These are phyloP conservation scores for Fusarium buxicola DNA, from an alignment of 2,329 filamentous ascomycete genomes.

Conservation along the genomic window DNA sequence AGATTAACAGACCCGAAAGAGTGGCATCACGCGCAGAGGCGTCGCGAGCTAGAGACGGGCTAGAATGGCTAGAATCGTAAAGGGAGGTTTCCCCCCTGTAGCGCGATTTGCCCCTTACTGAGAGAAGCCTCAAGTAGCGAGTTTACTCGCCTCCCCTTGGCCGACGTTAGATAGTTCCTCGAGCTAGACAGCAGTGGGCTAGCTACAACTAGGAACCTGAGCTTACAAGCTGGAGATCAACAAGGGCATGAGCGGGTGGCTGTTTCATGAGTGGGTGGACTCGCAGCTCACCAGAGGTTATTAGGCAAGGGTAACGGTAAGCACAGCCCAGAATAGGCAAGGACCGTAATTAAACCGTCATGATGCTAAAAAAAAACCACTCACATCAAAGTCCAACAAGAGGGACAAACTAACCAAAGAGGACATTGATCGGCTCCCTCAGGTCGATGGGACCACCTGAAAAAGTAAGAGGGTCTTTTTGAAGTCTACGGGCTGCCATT, in stretches of 20 bases:
- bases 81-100: background rate
- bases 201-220: conserved; percentile 1
- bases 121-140: conserved; percentile 12
- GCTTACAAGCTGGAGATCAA: conserved; percentile 1
- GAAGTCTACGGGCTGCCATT: background rate
- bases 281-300: conserved; percentile 12
- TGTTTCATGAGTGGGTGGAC: conserved; percentile 33
- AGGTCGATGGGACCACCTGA: conserved; percentile 23
- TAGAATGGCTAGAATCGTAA: conserved; percentile 27
- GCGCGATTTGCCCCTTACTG: conserved; percentile 20
- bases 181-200: conserved; percentile 6
- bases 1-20: conserved; percentile 8
- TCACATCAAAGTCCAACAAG: conserved; percentile 8
- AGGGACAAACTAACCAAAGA: conserved; percentile 2
- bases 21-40: conserved; percentile 32
- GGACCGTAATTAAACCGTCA: conserved; percentile 40
- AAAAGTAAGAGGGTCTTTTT: conserved; percentile 6
- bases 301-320: conserved; percentile 34
- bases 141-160: conserved; percentile 20
- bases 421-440: conserved; percentile 15
- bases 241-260: conserved; percentile 27
- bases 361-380: conserved; percentile 38
- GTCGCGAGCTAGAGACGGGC: conserved; percentile 23
- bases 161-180: conserved; percentile 5
- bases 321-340: conserved; percentile 22